Conservation (phyloP, 139 green algal genomes). For the Ettlia oleoabundans region DNA sequence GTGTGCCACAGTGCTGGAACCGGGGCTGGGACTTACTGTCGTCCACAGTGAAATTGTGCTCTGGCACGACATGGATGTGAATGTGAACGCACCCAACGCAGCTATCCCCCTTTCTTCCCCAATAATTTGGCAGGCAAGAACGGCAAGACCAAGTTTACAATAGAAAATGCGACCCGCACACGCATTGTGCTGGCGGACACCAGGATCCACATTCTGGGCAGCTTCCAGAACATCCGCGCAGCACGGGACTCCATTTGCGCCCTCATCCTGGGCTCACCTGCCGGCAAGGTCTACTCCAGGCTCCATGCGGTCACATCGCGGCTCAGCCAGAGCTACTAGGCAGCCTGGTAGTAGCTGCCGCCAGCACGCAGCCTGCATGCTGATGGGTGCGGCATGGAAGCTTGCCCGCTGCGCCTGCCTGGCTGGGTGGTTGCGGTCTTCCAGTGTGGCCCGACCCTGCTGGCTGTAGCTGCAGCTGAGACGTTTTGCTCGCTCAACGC, state of each 20-base stretch:
- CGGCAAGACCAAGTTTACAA: slow-evolving; percentile 99
- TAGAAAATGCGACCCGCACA: slow-evolving; percentile 98
- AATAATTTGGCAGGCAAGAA: slow-evolving; percentile 76
- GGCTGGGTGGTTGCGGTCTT: too few relatives aligned
- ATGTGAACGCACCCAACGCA: too few relatives aligned
- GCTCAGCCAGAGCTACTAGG: slow-evolving; percentile 68
- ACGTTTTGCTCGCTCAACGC: too few relatives aligned
- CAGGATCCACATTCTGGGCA: slow-evolving; percentile 95
- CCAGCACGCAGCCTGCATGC: too few relatives aligned
- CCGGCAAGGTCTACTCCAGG: slow-evolving; percentile 97
- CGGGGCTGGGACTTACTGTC: too few relatives aligned
- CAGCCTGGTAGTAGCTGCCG: too few relatives aligned
- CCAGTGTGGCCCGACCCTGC: too few relatives aligned
- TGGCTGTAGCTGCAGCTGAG: too few relatives aligned
- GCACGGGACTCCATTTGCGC: slow-evolving; percentile 88
- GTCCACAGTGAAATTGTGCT: too few relatives aligned
- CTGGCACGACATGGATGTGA: neutral
- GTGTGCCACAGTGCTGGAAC: too few relatives aligned
- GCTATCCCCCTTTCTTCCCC: neutral
- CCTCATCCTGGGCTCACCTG: slow-evolving; percentile 96
- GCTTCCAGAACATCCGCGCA: slow-evolving; percentile 79
- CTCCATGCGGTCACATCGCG: slow-evolving; percentile 61
- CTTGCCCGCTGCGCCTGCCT: neutral
- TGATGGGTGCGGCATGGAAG: too few relatives aligned
- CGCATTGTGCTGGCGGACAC: slow-evolving; percentile 98